Base-by-base conservation (phyloP, 1,139 yeast species). In the Hanseniaspora gamundiae region DNA sequence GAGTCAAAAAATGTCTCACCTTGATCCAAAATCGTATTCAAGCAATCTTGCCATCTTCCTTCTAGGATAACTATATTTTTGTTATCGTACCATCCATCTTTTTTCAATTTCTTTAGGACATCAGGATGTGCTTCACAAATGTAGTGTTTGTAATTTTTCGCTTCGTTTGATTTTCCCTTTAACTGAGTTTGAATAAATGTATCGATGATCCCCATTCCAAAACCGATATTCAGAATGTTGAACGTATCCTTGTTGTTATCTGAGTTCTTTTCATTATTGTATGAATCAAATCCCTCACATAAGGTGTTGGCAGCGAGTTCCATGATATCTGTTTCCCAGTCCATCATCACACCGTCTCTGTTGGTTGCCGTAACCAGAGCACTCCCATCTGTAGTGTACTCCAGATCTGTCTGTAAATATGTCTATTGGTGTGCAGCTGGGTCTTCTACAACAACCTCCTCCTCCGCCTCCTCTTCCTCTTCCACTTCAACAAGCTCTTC, bases 191-290 rank as follows among this genome's bases (percentile, higher is more conserved):
- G 84, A 48, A 88, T 80, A 72, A 80, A 76, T 2, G 74, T 64
- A 60, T 88, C 97, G 47, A 88, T 87, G 44, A 88, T 87, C 2
- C 97, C 97, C 95, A 88, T 85, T 2, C 97, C 97, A 58, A 88
- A 88, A 0, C 97, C 97, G 40, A 88, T 84, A 55, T 88, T 88
- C 41, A 88, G 66, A 2, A 88, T 75, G 22, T 66, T 68, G 10
- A 75, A 64, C 1, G 66, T 56, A 31, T 70, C 73, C 4, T 59
- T 60, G 13, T 56, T 50, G 13, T 51, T 49, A 41, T 61, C 65
- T n/a, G n/a, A n/a, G n/a, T n/a, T n/a, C n/a, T n/a, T n/a, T 6
- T 57, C 59, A n/a, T 54, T 61, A 1, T 48, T 58, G 30, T 51
- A 50, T 2, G 52, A 50, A n/a, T n/a, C n/a, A 33, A 62, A 45